Evolutionary conservation across 1,139 yeast genomes (phyloP), one percentile per base, ranked within the genome.

Genomic region (Yamadazyma pseudoaaseri): DNA sequence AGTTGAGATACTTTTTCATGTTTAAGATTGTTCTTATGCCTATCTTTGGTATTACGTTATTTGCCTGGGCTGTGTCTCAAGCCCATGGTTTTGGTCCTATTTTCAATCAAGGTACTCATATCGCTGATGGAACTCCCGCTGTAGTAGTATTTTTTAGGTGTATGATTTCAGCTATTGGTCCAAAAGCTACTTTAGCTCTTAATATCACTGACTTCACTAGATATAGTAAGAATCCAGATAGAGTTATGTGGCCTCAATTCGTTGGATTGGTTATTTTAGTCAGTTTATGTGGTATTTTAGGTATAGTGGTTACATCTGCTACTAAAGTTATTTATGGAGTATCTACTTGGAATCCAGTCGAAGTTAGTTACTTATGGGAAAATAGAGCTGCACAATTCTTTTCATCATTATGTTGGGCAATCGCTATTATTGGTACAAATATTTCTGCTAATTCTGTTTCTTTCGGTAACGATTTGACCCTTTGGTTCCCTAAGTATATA

Each of bases 321-420:
- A 33, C 43, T 3, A 33, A 41, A 24, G 45, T 35, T 12, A 41
- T 50, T 26, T 41, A 39, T 20, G 45, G 43, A 8, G 43, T 29
- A 4, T 34, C 31, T 10, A 39, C 59, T 34, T 65, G 71, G 71
- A 57, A 62, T 34, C 68, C 68, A 7, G 56, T 60, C 30, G 62
- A 57, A 26, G 57, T 38, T 20, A 52, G 50, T 38, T 43, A 30
- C 13, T 34, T 48, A 18, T 33, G 52, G 26, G 54, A 54, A 24
- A 49, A 51, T 26, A 52, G 76, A 41, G 65, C 71, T 10, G 79
- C 70, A 20, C 39, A 45, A 49, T 36, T 52, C 44, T 29, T 31
- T 56, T 28, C 58, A n/a, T 52, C 68, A 31, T 58, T 62, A 30
- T 66, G 59, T n/a, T 60, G 60, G 11, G 60, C 60, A 40, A 59